phyloP scores from a whole-genome alignment of 2,329 filamentous ascomycete species.

The Apiospora koreana region DNA sequence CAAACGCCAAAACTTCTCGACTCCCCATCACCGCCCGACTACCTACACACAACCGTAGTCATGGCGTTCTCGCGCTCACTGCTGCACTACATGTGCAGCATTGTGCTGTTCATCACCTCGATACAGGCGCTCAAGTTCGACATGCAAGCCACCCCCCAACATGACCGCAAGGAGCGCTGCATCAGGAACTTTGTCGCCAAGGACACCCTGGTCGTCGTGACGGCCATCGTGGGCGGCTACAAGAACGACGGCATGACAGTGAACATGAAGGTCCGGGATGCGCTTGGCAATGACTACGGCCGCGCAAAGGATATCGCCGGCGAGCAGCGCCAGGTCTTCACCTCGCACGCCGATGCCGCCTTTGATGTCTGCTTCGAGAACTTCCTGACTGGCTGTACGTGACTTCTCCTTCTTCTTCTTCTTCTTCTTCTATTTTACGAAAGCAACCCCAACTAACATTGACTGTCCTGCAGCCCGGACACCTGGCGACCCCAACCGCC shows the following conservation, averaged over 20 bases:
- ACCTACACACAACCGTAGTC: slow-evolving; percentile 20
- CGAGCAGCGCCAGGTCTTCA: slow-evolving; percentile 92
- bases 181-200: slow-evolving; percentile 93
- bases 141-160: slow-evolving; percentile 66
- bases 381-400: slow-evolving; percentile 68
- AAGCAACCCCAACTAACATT: not conserved
- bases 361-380: slow-evolving; percentile 99
- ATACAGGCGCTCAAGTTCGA: slow-evolving; percentile 88
- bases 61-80: slow-evolving; percentile 55
- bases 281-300: slow-evolving; percentile 94
- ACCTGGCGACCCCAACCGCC: slow-evolving; percentile 57
- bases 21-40: slow-evolving; percentile 15
- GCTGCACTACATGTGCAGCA: slow-evolving; percentile 55
- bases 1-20: not conserved
- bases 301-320: slow-evolving; percentile 87
- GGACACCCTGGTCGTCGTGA: slow-evolving; percentile 94
- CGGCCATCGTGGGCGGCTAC: slow-evolving; percentile 80
- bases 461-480: not conserved
- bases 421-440: not conserved
- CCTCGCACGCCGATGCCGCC: slow-evolving; percentile 84
- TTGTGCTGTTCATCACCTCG: slow-evolving; percentile 56
- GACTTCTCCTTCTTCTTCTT: not conserved
- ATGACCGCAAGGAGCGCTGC: slow-evolving; percentile 72
- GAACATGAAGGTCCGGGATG: slow-evolving; percentile 91
- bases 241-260: slow-evolving; percentile 91